Percentiles rank a stretch among this genome's conserved stretches.
Evolutionary conservation across 2,329 filamentous ascomycete genomes (phyloP).

Genomic region (Cercospora zeae-maydis): DNA sequence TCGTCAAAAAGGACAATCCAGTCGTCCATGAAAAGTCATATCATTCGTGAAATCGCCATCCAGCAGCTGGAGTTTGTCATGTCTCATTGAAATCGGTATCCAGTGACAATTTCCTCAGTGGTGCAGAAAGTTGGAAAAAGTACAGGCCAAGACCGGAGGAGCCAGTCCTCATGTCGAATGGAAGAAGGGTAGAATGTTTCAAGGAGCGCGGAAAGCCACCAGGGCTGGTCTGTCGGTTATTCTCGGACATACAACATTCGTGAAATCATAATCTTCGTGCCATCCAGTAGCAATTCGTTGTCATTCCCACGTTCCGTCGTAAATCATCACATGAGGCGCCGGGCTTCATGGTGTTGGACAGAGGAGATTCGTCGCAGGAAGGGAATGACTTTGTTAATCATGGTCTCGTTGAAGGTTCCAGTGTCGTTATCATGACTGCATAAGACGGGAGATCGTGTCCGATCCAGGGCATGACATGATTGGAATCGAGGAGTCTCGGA

Average conservation of each 20-base stretch:
- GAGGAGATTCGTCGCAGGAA: background rate
- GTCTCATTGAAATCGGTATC: background rate
- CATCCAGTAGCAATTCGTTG: background rate
- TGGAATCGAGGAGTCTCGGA: background rate
- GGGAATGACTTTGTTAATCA: background rate
- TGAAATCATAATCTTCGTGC: background rate
- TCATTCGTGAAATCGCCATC: background rate
- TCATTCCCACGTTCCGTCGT: background rate
- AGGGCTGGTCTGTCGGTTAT: background rate
- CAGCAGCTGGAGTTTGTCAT: background rate
- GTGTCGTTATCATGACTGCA: background rate
- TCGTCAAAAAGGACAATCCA: background rate
- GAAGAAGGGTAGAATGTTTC: background rate
- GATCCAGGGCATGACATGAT: background rate
- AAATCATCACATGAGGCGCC: background rate
- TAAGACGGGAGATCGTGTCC: background rate
- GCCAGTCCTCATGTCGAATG: background rate
- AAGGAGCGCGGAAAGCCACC: background rate
- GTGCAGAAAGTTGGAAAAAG: background rate
- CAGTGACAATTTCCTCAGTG: background rate
- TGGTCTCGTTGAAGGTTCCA: background rate
- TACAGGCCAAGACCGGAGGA: background rate
- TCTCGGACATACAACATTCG: background rate
- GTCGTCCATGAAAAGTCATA: background rate
- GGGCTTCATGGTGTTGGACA: background rate